phyloP scores from a whole-genome alignment of 768 basidiomycete genomes.

The Megacollybia marginata region DNA sequence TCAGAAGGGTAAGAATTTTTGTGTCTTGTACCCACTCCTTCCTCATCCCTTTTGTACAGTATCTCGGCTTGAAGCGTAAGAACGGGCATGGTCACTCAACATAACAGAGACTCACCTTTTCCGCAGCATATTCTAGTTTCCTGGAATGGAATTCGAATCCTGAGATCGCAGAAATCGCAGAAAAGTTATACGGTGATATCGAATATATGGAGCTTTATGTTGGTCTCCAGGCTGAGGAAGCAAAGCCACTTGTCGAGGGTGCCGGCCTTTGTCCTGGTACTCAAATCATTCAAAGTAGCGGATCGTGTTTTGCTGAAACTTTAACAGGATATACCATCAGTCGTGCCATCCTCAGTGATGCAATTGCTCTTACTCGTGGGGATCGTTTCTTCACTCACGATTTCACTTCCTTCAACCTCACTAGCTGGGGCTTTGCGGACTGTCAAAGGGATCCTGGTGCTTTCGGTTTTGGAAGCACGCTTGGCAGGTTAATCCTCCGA shows the following conservation, averaged over 20 bases:
- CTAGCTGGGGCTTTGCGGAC: slow-evolving; percentile 80
- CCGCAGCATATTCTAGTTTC: slow-evolving; percentile 59
- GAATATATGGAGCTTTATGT: slow-evolving; percentile 77
- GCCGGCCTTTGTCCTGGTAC: slow-evolving; percentile 80
- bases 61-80: slow-evolving; percentile 68
- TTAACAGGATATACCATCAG: slow-evolving; percentile 67
- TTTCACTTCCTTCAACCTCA: slow-evolving; percentile 73
- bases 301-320: neutral
- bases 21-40: neutral
- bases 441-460: slow-evolving; percentile 68
- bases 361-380: slow-evolving; percentile 80
- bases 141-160: slow-evolving; percentile 76
- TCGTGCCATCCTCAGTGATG: slow-evolving; percentile 80
- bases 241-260: slow-evolving; percentile 68
- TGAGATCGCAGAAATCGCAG: slow-evolving; percentile 62
- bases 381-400: slow-evolving; percentile 80
- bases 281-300: slow-evolving; percentile 3
- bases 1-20: slow-evolving; percentile 44
- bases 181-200: slow-evolving; percentile 72
- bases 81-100: neutral
- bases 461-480: slow-evolving; percentile 58
- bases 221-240: slow-evolving; percentile 71
- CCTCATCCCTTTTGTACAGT: slow-evolving; percentile 25
- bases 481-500: slow-evolving; percentile 69
- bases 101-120: neutral